These are phyloP conservation scores for Sordaria brevicollis DNA, from an alignment of 495 filamentous ascomycete species.

Conservation along the genomic window DNA sequence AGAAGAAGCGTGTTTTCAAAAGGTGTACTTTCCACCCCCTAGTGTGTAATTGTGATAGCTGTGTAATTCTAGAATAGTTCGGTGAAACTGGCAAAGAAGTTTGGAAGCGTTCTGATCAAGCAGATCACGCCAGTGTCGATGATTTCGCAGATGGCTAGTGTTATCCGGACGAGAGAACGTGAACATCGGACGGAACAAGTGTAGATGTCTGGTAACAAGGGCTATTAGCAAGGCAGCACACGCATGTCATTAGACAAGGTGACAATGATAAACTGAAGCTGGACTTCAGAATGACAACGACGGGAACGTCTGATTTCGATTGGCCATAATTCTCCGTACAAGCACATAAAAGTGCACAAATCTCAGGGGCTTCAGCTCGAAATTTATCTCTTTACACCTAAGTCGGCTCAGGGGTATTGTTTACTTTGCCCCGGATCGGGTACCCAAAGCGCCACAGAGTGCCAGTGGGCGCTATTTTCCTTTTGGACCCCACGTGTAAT, in stretches of 20 bases:
- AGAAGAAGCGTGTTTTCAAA: not conserved
- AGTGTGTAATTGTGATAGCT: not conserved
- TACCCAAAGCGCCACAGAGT: not conserved
- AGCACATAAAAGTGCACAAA: not conserved
- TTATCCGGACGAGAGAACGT: not conserved
- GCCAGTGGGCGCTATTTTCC: not conserved
- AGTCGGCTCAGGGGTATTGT: not conserved
- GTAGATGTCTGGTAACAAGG: not conserved
- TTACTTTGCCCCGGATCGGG: not conserved
- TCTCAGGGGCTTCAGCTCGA: not conserved
- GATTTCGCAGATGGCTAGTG: not conserved
- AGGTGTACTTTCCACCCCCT: not conserved
- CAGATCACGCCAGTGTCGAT: not conserved
- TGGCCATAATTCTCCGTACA: not conserved
- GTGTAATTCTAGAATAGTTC: not conserved
- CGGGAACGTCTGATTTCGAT: not conserved
- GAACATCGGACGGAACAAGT: not conserved
- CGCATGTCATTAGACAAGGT: not conserved
- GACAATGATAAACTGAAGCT: not conserved
- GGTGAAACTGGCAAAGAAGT: not conserved
- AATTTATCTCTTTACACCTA: not conserved
- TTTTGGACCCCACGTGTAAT: not conserved
- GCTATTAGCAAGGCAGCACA: not conserved
- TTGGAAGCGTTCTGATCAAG: not conserved
- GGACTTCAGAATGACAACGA: not conserved